Base-by-base conservation (phyloP, 345 rosid species). In the Lepidium didymum region DNA sequence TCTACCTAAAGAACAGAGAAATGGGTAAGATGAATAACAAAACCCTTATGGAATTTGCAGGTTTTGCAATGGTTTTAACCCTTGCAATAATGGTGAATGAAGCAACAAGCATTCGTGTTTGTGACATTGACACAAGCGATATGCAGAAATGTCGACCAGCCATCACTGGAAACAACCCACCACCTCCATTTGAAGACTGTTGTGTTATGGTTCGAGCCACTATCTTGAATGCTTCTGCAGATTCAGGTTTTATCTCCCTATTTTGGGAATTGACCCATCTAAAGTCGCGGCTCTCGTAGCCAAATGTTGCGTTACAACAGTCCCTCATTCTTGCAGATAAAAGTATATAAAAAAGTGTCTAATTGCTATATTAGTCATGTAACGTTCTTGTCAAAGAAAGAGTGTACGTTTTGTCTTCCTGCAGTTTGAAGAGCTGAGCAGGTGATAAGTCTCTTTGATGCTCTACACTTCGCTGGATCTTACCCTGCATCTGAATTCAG, bases 211-310 rank as follows among this genome's bases (percentile, higher is more conserved):
- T 86, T 7, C 56, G 60, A 35, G 59, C 56, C 1, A 81, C 81
- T 46, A 81, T 69, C 60, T 83, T 41, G 53, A 38, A 4, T 88
- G 89, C 56, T 80, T 88, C 13, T 86, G 91, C 69, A 43, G 66
- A 49, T 80, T 36, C 73, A 81, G 76, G 80, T 67, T 21, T 10
- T 68, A 62, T 42, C 85, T 86, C 14, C 89, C 86, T 1, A 40
- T 72, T 0, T 8, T 83, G 0, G 78, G 89, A 27, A 79, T 84
- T 50, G 46, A 81, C 5, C 86, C 89, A 1, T 51, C 66, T 5
- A 53, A 61, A 8, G 86, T 87, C 19, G 59, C 69, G 14, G 85
- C 85, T 9, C 77, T 86, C 73, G 81, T 81, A 10, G 25, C 63
- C 36, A 81, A 79, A 51, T 86, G 83, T 62, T 80, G 83, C 59